Conservation (phyloP, 495 filamentous ascomycete species). For the Penicillium pulvis region DNA sequence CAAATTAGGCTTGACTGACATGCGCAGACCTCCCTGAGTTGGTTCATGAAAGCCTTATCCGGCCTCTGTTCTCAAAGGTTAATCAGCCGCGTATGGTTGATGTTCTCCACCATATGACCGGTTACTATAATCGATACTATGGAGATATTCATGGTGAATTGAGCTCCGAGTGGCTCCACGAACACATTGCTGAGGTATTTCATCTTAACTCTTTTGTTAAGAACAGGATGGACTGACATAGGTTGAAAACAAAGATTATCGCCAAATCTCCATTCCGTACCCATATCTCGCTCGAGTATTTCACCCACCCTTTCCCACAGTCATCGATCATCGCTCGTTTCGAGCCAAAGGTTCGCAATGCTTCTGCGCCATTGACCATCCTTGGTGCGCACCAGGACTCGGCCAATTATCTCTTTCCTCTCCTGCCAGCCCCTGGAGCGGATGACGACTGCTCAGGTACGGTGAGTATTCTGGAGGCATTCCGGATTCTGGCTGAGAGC, state of each 20-base stretch:
- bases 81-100: slow-evolving; percentile 5
- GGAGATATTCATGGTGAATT: slow-evolving; percentile 12
- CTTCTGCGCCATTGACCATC: slow-evolving; percentile 15
- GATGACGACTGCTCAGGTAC: slow-evolving; percentile 20
- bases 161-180: slow-evolving; percentile 17
- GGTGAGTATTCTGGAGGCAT: slow-evolving; percentile 18
- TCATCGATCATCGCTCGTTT: slow-evolving; percentile 19
- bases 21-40: slow-evolving; percentile 13
- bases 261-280: slow-evolving; percentile 11
- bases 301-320: slow-evolving; percentile 18
- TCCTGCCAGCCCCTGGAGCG: slow-evolving; percentile 17
- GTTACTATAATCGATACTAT: slow-evolving; percentile 20
- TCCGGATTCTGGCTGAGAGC: slow-evolving; percentile 15
- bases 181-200: slow-evolving; percentile 17
- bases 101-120: slow-evolving; percentile 16
- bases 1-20: background rate
- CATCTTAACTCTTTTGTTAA: background rate
- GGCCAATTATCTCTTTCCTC: slow-evolving; percentile 20
- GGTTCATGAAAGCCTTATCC: slow-evolving; percentile 12
- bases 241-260: slow-evolving; percentile 10
- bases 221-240: background rate
- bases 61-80: slow-evolving; percentile 14
- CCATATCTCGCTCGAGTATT: slow-evolving; percentile 20
- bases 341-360: slow-evolving; percentile 19
- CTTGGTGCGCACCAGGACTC: slow-evolving; percentile 18